These are phyloP conservation scores for Chlamydomonas sp. DNA, from an alignment of 139 green algal species.

Conservation along the genomic window DNA sequence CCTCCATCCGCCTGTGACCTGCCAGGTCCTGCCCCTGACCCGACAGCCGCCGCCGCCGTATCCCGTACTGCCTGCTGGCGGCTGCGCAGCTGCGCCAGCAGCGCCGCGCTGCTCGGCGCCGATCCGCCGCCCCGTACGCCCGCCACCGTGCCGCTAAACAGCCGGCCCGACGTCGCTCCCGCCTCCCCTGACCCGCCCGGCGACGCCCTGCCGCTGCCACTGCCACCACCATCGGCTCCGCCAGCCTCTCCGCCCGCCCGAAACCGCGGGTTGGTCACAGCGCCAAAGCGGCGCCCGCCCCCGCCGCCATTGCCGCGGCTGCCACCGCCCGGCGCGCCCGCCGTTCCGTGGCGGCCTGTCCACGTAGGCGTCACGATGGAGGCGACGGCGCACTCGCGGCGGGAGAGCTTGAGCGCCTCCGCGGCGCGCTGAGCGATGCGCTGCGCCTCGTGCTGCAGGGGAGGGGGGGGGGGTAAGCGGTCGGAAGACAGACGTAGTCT, in stretches of 20 bases:
- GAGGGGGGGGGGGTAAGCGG: neutral
- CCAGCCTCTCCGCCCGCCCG: neutral
- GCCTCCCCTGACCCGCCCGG: neutral
- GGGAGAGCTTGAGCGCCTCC: constrained; percentile 77
- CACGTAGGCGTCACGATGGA: constrained; percentile 87
- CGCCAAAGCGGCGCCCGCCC: constrained; percentile 46
- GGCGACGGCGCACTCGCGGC: constrained; percentile 39
- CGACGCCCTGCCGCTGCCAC: neutral
- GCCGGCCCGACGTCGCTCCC: neutral
- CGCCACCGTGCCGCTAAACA: constrained; percentile 3
- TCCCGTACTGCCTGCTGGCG: constrained; percentile 28
- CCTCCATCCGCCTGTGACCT: too few relatives aligned
- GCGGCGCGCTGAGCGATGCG: constrained; percentile 58
- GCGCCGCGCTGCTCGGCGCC: neutral
- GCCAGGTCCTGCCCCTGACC: too few relatives aligned
- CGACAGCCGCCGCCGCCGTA: neutral
- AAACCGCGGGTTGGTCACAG: constrained; percentile 33
- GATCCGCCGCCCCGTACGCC: neutral
- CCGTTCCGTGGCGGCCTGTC: constrained; percentile 82
- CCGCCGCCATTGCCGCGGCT: neutral
- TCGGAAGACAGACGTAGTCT: neutral
- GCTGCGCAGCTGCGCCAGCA: constrained; percentile 39
- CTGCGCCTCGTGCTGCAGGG: constrained; percentile 68
- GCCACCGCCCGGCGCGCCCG: constrained; percentile 53
- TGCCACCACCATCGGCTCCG: neutral